phyloP scores from a whole-genome alignment of 2,329 filamentous ascomycete species.

The Orbilia blumenaviensis region DNA sequence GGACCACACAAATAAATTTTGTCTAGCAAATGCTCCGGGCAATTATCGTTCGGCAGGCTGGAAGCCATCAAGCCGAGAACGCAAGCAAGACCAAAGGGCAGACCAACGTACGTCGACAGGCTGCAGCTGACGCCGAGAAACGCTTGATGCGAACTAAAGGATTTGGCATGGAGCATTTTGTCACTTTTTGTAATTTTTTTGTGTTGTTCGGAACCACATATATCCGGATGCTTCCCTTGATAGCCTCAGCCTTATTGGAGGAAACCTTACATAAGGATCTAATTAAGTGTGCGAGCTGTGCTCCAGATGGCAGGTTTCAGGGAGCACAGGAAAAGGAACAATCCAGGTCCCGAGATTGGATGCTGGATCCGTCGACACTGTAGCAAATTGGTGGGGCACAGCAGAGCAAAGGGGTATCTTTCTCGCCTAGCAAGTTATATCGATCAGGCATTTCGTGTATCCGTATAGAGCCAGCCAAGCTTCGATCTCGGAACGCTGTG shows the following conservation, averaged over 20 bases:
- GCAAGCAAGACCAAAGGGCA: neutral
- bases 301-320: constrained; percentile 10
- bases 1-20: neutral
- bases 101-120: neutral
- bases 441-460: neutral
- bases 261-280: neutral
- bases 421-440: too few species aligned
- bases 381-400: constrained; percentile 12
- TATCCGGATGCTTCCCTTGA: constrained; percentile 7
- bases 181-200: neutral
- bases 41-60: constrained; percentile 23
- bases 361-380: constrained; percentile 10
- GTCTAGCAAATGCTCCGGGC: neutral
- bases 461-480: constrained; percentile 20
- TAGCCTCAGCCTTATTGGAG: constrained; percentile 30
- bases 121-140: constrained; percentile 23
- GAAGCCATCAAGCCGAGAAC: constrained; percentile 3
- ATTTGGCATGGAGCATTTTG: neutral
- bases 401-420: constrained; percentile 3
- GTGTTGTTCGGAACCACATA: constrained; percentile 30
- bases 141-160: neutral
- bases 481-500: constrained; percentile 30
- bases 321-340: constrained; percentile 19
- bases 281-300: neutral
- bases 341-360: constrained; percentile 25